Conservation (phyloP, 768 basidiomycete species). For the Mycena sanguinolenta region DNA sequence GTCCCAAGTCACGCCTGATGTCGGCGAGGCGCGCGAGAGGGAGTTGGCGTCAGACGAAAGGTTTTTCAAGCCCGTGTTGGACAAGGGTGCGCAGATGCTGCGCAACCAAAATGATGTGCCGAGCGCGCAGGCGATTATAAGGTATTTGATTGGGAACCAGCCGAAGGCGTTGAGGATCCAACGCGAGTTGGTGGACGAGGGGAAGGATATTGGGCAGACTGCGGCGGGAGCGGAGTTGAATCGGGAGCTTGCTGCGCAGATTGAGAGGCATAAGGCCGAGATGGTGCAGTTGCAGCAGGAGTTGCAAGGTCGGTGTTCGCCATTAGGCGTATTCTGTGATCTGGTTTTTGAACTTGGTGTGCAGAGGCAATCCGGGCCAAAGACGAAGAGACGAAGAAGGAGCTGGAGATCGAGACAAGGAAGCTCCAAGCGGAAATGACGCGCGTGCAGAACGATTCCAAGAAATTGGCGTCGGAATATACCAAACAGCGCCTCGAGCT, state of each 20-base stretch:
- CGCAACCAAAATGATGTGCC: constrained; percentile 52
- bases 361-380: constrained; percentile 55
- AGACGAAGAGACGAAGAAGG: constrained; percentile 60
- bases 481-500: background rate
- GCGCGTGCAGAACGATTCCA: constrained; percentile 55
- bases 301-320: constrained; percentile 48
- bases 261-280: constrained; percentile 60
- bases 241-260: constrained; percentile 62
- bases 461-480: constrained; percentile 56
- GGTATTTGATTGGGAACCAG: constrained; percentile 53
- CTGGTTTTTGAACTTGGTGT: background rate
- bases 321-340: background rate
- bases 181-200: constrained; percentile 65
- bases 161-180: constrained; percentile 66
- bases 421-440: constrained; percentile 60
- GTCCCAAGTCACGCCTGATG: constrained; percentile 53
- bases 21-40: constrained; percentile 55
- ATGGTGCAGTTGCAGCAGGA: constrained; percentile 60
- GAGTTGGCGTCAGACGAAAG: constrained; percentile 52
- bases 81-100: constrained; percentile 54
- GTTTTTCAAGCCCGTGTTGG: constrained; percentile 60
- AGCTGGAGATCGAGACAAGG: constrained; percentile 59
- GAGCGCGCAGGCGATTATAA: constrained; percentile 59
- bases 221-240: constrained; percentile 66
- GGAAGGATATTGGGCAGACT: constrained; percentile 63